These are phyloP conservation scores for Santalum album DNA, from an alignment of 164 flowering plant species.

Conservation along the genomic window DNA sequence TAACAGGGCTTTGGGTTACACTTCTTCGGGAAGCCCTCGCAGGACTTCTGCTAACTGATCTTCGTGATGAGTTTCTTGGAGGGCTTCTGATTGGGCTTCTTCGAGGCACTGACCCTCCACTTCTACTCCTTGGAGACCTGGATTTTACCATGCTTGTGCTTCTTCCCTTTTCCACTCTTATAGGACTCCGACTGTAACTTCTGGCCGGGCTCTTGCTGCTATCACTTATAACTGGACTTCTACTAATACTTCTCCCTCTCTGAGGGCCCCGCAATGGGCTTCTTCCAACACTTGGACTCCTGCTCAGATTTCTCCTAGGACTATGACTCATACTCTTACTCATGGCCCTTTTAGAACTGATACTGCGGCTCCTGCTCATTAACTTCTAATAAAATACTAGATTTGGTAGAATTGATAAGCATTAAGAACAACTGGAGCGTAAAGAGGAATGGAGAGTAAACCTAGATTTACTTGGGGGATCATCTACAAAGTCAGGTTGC, in stretches of 20 bases:
- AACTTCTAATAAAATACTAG: slow-evolving; percentile 36
- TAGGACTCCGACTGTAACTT: slow-evolving; percentile 45
- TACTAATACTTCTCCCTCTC: slow-evolving; percentile 34
- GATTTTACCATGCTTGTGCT: slow-evolving; percentile 34
- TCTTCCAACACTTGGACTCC: slow-evolving; percentile 47
- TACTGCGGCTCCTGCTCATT: slow-evolving; percentile 78
- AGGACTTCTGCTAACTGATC: slow-evolving; percentile 28
- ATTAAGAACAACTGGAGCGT: slow-evolving; percentile 31
- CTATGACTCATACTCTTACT: slow-evolving; percentile 84
- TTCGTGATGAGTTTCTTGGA: slow-evolving; percentile 25
- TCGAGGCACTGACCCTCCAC: too few relatives aligned
- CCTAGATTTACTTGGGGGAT: slow-evolving; percentile 82
- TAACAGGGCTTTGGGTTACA: slow-evolving; percentile 37
- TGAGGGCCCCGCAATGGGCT: too few relatives aligned
- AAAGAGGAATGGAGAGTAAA: slow-evolving; percentile 34
- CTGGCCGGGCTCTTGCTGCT: too few relatives aligned
- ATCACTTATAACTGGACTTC: slow-evolving; percentile 44
- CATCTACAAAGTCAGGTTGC: slow-evolving; percentile 70
- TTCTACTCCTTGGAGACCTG: too few relatives aligned
- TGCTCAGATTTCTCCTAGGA: slow-evolving; percentile 59
- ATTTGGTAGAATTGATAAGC: slow-evolving; percentile 35
- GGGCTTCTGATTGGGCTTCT: too few relatives aligned
- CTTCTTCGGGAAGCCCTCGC: too few relatives aligned
- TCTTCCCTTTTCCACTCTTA: slow-evolving; percentile 30
- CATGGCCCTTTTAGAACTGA: slow-evolving; percentile 57